Evolutionary conservation across 129 eudicot genomes (phyloP).

Genomic region (Arctium lappa): DNA sequence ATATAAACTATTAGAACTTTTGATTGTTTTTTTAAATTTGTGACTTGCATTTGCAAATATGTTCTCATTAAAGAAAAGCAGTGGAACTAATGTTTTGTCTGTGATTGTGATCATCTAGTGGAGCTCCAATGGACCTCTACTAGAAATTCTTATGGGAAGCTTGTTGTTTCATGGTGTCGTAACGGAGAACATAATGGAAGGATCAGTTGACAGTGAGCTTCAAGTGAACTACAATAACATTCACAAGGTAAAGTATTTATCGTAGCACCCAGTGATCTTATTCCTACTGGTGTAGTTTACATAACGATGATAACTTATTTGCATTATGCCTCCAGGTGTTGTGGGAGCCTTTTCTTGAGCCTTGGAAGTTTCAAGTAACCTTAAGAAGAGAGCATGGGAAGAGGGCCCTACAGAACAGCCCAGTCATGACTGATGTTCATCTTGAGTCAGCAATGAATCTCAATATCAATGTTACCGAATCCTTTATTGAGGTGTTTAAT

Average conservation of each 20-base stretch:
- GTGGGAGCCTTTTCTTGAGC: conserved; percentile 99
- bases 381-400: conserved; percentile 50
- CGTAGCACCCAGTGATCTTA: background rate
- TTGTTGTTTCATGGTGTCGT: conserved; percentile 29
- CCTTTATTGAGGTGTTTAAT: conserved; percentile 69
- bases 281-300: background rate
- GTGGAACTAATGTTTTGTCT: conserved; percentile 16
- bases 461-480: conserved; percentile 78
- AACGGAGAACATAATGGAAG: conserved; percentile 38
- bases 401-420: conserved; percentile 48
- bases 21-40: background rate
- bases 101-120: conserved; percentile 35
- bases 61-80: background rate
- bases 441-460: conserved; percentile 63
- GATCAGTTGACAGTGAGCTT: conserved; percentile 60
- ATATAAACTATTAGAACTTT: background rate
- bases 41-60: background rate
- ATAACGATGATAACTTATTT: background rate
- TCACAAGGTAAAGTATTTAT: conserved; percentile 57
- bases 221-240: conserved; percentile 86
- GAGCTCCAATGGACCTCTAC: conserved; percentile 82
- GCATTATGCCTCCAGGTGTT: conserved; percentile 52
- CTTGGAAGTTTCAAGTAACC: conserved; percentile 72
- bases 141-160: conserved; percentile 61
- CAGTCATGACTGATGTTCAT: conserved; percentile 53